Base-by-base conservation (phyloP, 164 flowering plant species). In the Macadamia integrifolia region DNA sequence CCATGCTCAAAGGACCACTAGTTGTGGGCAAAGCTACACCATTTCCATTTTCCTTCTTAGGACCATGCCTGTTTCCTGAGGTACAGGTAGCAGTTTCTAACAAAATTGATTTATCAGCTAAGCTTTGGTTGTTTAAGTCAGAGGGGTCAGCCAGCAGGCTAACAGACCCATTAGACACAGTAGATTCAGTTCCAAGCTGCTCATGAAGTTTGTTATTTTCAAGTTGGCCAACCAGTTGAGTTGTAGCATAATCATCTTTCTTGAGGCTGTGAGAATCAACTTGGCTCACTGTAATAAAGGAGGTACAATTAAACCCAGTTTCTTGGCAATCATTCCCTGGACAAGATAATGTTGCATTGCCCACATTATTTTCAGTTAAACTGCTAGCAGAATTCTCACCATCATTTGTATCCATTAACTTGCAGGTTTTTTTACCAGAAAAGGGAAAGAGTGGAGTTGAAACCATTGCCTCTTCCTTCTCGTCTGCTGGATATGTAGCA, bases 81-180 rank as follows among this genome's bases (percentile, higher is more conserved):
- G 73, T 68, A 69, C 74, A 61, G 2, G 76, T 64, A 63, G 72
- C 69, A 62, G 60, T 29, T 57, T 79, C 83, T 23, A 60, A 30
- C 7, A 65, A 63, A 71, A 56, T 69, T 56, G 84, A 76, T 58
- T 71, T 79, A 23, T 73, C 82, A 72, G 66, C 71, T 44, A 70
- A 66, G 63, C 66, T 72, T 66, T 64, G 85, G 52, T 65, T 70
- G 49, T 74, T 71, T 23, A 78, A 52, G 55, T 74, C 77, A 66
- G 80, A 77, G 58, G 74, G 72, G 56, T 74, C 80, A 65, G 74
- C 66, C 44, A 58, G 80, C 61, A 62, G 61, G 66, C 66, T 68
- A 40, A 63, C 61, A 29, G 84, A 81, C 59, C 74, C 76, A 69
- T 64, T 49, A 72, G 85, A 74, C 13, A 64, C n/a, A n/a, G 69